Percentiles rank a stretch among this genome's conserved stretches.
phyloP scores from a whole-genome alignment of 371 early-diverging fungal species.

The Pancytospora epiphaga region DNA sequence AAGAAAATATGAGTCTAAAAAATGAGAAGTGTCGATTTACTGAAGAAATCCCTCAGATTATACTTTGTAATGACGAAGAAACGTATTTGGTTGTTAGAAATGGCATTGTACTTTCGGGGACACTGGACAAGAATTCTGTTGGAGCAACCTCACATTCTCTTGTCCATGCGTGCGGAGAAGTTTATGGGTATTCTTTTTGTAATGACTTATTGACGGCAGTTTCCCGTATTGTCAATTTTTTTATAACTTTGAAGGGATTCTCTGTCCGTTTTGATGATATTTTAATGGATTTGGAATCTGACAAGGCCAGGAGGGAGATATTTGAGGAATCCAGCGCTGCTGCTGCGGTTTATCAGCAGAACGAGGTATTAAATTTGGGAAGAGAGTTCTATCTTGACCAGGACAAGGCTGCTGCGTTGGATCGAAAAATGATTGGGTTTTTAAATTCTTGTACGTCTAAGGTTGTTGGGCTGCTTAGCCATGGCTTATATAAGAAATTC shows the following conservation, averaged over 20 bases:
- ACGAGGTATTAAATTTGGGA: not conserved
- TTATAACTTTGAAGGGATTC: conserved; percentile 77
- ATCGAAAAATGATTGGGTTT: conserved; percentile 27
- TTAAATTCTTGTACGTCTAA: conserved; percentile 36
- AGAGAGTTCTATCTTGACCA: conserved; percentile 6
- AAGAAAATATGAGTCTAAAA: not conserved
- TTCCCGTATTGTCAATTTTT: conserved; percentile 79
- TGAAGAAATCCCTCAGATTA: too few species aligned
- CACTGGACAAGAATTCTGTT: conserved; percentile 90
- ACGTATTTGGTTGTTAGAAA: conserved; percentile 65
- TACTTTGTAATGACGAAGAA: too few species aligned
- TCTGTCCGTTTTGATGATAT: conserved; percentile 97
- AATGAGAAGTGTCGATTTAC: not conserved
- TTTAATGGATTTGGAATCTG: conserved; percentile 61
- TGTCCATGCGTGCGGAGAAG: conserved; percentile 85
- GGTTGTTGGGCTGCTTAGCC: conserved; percentile 64
- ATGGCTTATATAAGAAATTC: conserved; percentile 71
- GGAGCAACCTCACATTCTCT: conserved; percentile 84
- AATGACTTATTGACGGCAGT: conserved; percentile 81
- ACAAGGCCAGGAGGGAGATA: conserved; percentile 55
- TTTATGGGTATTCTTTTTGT: conserved; percentile 79
- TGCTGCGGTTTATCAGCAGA: not conserved
- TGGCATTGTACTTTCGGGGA: conserved; percentile 76
- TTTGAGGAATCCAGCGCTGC: conserved; percentile 66
- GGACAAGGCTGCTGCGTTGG: conserved; percentile 20